These are phyloP conservation scores for Colletotrichum liaoningense DNA, from an alignment of 2,329 filamentous ascomycete genomes.

Conservation along the genomic window DNA sequence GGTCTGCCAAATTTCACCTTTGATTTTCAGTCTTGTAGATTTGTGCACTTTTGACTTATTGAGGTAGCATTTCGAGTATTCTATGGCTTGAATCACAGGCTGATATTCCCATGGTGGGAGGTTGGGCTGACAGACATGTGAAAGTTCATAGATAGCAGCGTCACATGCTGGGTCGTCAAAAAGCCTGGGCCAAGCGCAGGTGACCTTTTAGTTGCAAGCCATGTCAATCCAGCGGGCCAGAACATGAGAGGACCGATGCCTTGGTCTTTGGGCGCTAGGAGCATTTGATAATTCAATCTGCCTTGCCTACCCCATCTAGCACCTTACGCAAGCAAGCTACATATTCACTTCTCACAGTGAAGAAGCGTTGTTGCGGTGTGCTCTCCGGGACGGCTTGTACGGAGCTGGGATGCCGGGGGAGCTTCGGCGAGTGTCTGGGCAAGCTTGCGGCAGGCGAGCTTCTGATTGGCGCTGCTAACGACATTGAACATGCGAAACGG, in stretches of 20 bases:
- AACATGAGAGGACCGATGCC: background rate
- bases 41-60: background rate
- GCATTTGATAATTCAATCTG: too few relatives aligned
- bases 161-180: slow-evolving; percentile 20
- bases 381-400: background rate
- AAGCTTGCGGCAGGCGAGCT: background rate
- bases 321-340: too few relatives aligned
- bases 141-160: slow-evolving; percentile 10
- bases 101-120: background rate
- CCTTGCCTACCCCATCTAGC: too few relatives aligned
- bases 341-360: background rate
- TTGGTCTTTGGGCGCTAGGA: background rate
- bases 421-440: background rate
- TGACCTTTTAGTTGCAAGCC: slow-evolving; percentile 19
- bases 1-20: background rate
- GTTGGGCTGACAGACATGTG: slow-evolving; percentile 13
- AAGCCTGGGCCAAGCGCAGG: slow-evolving; percentile 8
- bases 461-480: slow-evolving; percentile 33
- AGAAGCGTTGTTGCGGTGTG: background rate
- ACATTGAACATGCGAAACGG: slow-evolving; percentile 25
- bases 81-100: background rate
- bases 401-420: background rate
- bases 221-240: background rate
- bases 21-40: background rate
- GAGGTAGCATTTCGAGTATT: background rate